phyloP scores from a whole-genome alignment of 208 protist species.

The Novymonas esmeraldas region DNA sequence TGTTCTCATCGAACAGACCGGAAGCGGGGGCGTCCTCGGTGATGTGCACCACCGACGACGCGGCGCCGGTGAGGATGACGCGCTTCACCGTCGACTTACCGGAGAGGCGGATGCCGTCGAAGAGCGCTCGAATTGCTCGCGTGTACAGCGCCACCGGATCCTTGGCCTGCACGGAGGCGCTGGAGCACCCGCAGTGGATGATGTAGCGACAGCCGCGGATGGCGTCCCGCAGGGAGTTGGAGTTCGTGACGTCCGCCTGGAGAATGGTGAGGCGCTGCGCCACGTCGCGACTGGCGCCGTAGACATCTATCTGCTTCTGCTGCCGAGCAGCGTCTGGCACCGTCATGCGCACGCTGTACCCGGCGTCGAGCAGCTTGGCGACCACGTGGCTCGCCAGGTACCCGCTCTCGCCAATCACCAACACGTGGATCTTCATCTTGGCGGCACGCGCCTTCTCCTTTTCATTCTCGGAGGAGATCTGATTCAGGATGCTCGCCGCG shows the following conservation, averaged over 20 bases:
- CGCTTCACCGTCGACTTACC: conserved; percentile 86
- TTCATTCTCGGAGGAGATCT: conserved; percentile 80
- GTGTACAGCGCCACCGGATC: conserved; percentile 67
- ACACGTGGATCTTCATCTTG: conserved; percentile 83
- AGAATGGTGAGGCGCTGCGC: conserved; percentile 70
- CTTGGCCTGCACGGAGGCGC: conserved; percentile 30
- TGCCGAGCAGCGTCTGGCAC: conserved; percentile 51
- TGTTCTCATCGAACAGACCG: conserved; percentile 78
- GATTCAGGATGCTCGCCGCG: conserved; percentile 80
- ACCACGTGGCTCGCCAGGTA: conserved; percentile 88
- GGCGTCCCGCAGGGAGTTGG: conserved; percentile 68
- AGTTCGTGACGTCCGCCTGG: conserved; percentile 79
- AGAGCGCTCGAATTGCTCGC: conserved; percentile 82
- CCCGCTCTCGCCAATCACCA: conserved; percentile 86
- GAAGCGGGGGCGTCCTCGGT: conserved; percentile 64
- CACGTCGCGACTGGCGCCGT: conserved; percentile 51
- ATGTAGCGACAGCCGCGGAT: conserved; percentile 87
- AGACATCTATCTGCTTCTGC: conserved; percentile 78
- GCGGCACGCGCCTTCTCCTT: conserved; percentile 66
- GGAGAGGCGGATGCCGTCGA: conserved; percentile 80
- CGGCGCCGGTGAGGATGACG: conserved; percentile 82
- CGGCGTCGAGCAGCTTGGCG: conserved; percentile 81
- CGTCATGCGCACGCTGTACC: conserved; percentile 86
- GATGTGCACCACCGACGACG: conserved; percentile 80
- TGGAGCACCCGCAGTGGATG: conserved; percentile 86